phyloP scores from a whole-genome alignment of 2,329 filamentous ascomycete genomes.

The Colletotrichum tanaceti region DNA sequence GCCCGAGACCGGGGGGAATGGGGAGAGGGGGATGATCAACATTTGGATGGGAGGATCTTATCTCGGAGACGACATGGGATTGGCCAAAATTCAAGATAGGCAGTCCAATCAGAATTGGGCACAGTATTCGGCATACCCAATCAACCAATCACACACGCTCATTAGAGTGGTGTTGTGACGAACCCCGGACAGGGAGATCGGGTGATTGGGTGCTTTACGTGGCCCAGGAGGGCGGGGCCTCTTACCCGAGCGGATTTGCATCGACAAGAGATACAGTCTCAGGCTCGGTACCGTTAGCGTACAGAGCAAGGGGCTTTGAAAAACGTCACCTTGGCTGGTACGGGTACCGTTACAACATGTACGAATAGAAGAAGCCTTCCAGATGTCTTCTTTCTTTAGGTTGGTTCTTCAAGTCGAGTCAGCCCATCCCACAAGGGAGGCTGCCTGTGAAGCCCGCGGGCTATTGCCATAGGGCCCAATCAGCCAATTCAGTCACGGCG shows the following conservation, averaged over 20 bases:
- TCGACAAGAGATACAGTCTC: slow-evolving; percentile 23
- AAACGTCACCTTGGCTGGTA: too few species aligned
- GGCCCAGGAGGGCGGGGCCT: slow-evolving; percentile 1
- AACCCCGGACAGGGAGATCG: slow-evolving; percentile 1
- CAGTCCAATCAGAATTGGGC: slow-evolving; percentile 40
- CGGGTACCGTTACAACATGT: slow-evolving; percentile 18
- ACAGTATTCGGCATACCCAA: slow-evolving; percentile 36
- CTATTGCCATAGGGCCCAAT: slow-evolving; percentile 10
- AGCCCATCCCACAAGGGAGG: neutral
- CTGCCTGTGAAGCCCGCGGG: slow-evolving; percentile 4
- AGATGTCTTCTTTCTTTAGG: slow-evolving; percentile 28
- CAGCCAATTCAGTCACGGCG: slow-evolving; percentile 21
- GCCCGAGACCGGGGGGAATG: slow-evolving; percentile 42
- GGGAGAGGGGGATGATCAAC: slow-evolving; percentile 33
- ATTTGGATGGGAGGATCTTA: slow-evolving; percentile 23
- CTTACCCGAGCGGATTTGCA: slow-evolving; percentile 13
- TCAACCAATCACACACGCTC: slow-evolving; percentile 25
- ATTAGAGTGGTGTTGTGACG: neutral
- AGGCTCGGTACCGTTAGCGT: slow-evolving; percentile 21
- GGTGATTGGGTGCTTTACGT: slow-evolving; percentile 31
- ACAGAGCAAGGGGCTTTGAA: slow-evolving; percentile 14
- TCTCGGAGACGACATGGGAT: slow-evolving; percentile 35
- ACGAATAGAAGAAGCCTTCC: slow-evolving; percentile 36
- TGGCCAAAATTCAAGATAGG: slow-evolving; percentile 36
- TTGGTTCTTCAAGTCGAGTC: slow-evolving; percentile 6